Percentiles rank a stretch among this genome's conserved stretches.
These are phyloP conservation scores for Aspergillus tubingensis DNA, from an alignment of 2,329 filamentous ascomycete species.

Conservation along the genomic window DNA sequence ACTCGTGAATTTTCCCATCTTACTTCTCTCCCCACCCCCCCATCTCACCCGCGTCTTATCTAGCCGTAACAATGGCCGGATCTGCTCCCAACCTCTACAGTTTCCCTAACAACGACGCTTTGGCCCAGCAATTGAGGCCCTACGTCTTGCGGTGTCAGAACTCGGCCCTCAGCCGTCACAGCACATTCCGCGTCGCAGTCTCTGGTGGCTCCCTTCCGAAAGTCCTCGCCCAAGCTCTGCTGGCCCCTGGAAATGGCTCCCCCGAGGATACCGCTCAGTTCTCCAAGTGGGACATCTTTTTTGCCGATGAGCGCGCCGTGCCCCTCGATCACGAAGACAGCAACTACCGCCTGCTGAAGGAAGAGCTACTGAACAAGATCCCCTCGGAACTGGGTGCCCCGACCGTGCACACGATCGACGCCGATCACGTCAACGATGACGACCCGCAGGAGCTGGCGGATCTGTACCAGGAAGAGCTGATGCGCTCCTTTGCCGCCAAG, in stretches of 20 bases:
- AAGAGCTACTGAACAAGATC: constrained; percentile 86
- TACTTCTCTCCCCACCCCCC: not conserved
- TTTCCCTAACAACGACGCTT: constrained; percentile 68
- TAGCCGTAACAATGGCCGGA: constrained; percentile 38
- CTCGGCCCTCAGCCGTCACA: constrained; percentile 75
- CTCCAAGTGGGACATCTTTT: constrained; percentile 95
- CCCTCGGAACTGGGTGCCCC: constrained; percentile 67
- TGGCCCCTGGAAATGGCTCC: constrained; percentile 56
- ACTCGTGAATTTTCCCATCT: constrained; percentile 1
- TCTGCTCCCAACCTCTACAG: constrained; percentile 69
- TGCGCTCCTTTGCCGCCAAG: constrained; percentile 81
- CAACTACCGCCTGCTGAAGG: constrained; percentile 87
- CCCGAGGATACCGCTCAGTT: constrained; percentile 70
- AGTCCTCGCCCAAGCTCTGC: constrained; percentile 80
- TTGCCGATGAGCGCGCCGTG: constrained; percentile 94
- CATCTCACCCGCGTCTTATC: not conserved
- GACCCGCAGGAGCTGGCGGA: constrained; percentile 92
- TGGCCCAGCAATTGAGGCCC: constrained; percentile 75
- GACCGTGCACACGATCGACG: constrained; percentile 77
- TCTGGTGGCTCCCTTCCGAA: constrained; percentile 92
- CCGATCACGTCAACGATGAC: constrained; percentile 65
- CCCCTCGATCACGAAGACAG: constrained; percentile 89
- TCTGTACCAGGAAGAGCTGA: constrained; percentile 85
- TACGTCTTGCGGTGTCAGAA: constrained; percentile 84
- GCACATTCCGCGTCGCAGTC: constrained; percentile 84